phyloP scores from a whole-genome alignment of 257 asterid genomes.

The Hygrophila difformis region DNA sequence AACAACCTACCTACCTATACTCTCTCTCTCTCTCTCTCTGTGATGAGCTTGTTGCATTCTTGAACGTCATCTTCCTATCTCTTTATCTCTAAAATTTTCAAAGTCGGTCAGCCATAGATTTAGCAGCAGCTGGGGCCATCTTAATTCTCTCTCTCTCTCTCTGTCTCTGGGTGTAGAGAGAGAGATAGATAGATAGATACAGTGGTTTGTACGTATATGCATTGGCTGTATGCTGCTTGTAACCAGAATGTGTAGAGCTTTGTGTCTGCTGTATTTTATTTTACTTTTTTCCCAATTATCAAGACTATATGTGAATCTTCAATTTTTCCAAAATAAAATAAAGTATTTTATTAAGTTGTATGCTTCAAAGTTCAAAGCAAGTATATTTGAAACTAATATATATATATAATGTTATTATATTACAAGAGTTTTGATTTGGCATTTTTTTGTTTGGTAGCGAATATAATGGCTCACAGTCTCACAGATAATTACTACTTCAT shows the following conservation, averaged over 20 bases:
- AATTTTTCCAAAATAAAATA: neutral
- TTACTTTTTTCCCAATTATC: slow-evolving; percentile 45
- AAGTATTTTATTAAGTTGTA: too few species aligned
- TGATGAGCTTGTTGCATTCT: slow-evolving; percentile 17
- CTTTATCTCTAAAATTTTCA: slow-evolving; percentile 46
- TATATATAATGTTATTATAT: too few species aligned
- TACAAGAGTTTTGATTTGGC: too few species aligned
- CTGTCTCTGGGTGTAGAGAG: too few species aligned
- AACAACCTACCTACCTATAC: slow-evolving; percentile 17
- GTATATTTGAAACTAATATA: too few species aligned
- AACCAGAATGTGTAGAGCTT: slow-evolving; percentile 63
- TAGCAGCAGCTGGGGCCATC: slow-evolving; percentile 34
- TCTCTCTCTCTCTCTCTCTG: slow-evolving; percentile 12
- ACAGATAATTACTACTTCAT: too few species aligned
- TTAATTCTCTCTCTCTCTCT: slow-evolving; percentile 13
- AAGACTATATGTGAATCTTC: slow-evolving; percentile 17
- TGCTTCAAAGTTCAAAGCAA: too few species aligned
- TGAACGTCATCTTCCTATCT: slow-evolving; percentile 32
- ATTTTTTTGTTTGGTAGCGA: too few species aligned
- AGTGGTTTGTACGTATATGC: slow-evolving; percentile 29
- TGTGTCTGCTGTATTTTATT: slow-evolving; percentile 64
- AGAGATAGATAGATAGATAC: slow-evolving; percentile 9
- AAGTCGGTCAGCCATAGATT: slow-evolving; percentile 76
- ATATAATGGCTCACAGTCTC: too few species aligned
- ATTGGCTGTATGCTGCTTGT: slow-evolving; percentile 90